A percentile compares a stretch with the other conserved stretches of the same genome.
These are phyloP conservation scores for Triglochin maritima DNA, from an alignment of 106 monocot species.

Conservation along the genomic window DNA sequence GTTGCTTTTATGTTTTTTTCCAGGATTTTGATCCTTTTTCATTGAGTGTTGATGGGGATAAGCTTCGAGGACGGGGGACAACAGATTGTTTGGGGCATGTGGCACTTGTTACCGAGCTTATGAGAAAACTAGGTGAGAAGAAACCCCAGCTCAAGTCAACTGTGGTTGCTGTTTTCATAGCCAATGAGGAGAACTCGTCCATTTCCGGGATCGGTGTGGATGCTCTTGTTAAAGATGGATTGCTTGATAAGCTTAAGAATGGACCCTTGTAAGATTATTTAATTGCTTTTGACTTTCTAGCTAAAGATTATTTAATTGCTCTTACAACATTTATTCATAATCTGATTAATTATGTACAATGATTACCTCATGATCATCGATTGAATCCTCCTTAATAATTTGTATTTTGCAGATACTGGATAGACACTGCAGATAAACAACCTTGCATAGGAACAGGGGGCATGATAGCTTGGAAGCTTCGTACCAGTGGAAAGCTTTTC, in stretches of 20 bases:
- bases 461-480: slow-evolving; percentile 81
- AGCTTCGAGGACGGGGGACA: slow-evolving; percentile 74
- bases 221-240: slow-evolving; percentile 9
- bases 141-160: slow-evolving; percentile 58
- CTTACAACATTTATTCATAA: background rate
- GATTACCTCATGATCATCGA: too few species aligned
- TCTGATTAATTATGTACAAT: too few species aligned
- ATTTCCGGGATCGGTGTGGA: slow-evolving; percentile 20
- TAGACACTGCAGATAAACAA: slow-evolving; percentile 97
- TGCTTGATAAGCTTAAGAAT: slow-evolving; percentile 8
- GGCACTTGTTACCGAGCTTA: slow-evolving; percentile 83
- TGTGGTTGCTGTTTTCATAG: slow-evolving; percentile 85
- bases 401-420: slow-evolving; percentile 64
- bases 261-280: slow-evolving; percentile 3
- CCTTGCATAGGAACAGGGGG: slow-evolving; percentile 98
- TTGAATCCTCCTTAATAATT: background rate
- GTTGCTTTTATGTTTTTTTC: background rate
- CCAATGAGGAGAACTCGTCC: slow-evolving; percentile 92
- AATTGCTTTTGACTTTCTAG: too few species aligned
- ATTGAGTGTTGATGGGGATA: slow-evolving; percentile 78
- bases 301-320: too few species aligned
- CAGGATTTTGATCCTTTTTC: slow-evolving; percentile 89
- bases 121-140: slow-evolving; percentile 57
- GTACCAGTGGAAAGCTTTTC: slow-evolving; percentile 86
- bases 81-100: slow-evolving; percentile 96